These are phyloP conservation scores for Chrysanthemum seticuspe DNA, from an alignment of 129 eudicot species.

Conservation along the genomic window DNA sequence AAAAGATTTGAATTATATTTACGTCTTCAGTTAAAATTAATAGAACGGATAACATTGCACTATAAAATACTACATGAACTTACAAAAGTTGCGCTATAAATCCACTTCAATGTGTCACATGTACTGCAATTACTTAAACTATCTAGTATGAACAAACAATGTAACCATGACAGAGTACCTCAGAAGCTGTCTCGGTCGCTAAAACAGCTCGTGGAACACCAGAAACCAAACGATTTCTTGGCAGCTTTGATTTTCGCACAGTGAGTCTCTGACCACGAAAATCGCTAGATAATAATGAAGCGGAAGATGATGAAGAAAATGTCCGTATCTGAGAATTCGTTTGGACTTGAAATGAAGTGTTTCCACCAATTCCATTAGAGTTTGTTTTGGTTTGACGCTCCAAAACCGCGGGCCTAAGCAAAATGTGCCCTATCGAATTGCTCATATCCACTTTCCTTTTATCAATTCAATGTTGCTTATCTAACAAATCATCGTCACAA, in stretches of 20 bases:
- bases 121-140: conserved; percentile 2
- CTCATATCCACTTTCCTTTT: conserved; percentile 50
- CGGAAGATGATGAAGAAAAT: not conserved
- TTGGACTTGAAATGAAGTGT: conserved; percentile 45
- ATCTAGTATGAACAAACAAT: not conserved
- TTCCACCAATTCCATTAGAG: conserved; percentile 41
- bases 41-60: too few relatives aligned
- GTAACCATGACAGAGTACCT: conserved; percentile 39
- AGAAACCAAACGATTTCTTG: conserved; percentile 41
- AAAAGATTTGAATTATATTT: too few relatives aligned
- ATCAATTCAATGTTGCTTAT: conserved; percentile 16
- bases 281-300: conserved; percentile 39
- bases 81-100: too few relatives aligned
- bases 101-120: not conserved
- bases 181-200: conserved; percentile 59
- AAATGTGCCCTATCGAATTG: conserved; percentile 59
- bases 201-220: conserved; percentile 53
- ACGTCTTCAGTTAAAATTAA: too few relatives aligned
- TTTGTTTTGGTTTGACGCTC: conserved; percentile 58
- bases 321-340: conserved; percentile 49
- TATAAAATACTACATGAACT: too few relatives aligned
- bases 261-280: conserved; percentile 49
- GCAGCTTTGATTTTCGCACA: conserved; percentile 29
- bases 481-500: conserved; percentile 25
- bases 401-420: conserved; percentile 51